Conservation (phyloP, 768 basidiomycete genomes). For the Tylopilus sp. region DNA sequence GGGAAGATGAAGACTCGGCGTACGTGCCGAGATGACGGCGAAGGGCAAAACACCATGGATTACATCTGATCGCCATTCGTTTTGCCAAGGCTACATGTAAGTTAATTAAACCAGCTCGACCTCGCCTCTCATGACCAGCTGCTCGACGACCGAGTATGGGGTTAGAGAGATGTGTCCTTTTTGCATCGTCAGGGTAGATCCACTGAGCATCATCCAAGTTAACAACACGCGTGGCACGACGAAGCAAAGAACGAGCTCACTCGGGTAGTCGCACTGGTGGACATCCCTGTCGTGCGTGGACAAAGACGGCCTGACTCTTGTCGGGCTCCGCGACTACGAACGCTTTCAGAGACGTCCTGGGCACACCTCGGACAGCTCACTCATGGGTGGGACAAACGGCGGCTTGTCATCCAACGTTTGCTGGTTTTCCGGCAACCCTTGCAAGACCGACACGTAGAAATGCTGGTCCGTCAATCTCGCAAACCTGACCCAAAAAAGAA, state of each 20-base stretch:
- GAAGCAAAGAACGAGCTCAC: constrained; percentile 38
- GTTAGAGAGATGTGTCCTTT: constrained; percentile 81
- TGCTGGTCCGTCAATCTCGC: constrained; percentile 75
- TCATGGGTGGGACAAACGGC: constrained; percentile 73
- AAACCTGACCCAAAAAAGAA: constrained; percentile 45
- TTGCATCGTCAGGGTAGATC: constrained; percentile 66
- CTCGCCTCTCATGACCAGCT: constrained; percentile 66
- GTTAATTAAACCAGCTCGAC: constrained; percentile 66
- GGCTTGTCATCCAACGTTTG: constrained; percentile 72
- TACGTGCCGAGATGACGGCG: constrained; percentile 36
- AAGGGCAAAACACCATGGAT: background rate
- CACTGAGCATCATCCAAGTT: constrained; percentile 39
- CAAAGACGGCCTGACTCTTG: constrained; percentile 72
- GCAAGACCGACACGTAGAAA: constrained; percentile 75
- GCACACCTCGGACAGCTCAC: constrained; percentile 35
- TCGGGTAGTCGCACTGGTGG: constrained; percentile 65
- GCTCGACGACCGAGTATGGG: constrained; percentile 73
- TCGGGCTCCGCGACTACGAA: constrained; percentile 73
- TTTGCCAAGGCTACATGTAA: constrained; percentile 16
- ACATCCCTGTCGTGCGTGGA: constrained; percentile 71
- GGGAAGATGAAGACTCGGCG: constrained; percentile 41
- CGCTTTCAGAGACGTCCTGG: constrained; percentile 4
- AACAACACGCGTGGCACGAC: background rate
- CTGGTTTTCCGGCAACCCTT: constrained; percentile 75
- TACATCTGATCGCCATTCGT: constrained; percentile 7